Percentiles rank a stretch among this genome's conserved stretches.
Evolutionary conservation across 257 asterid species (phyloP).

Genomic region (Apocynum venetum): DNA sequence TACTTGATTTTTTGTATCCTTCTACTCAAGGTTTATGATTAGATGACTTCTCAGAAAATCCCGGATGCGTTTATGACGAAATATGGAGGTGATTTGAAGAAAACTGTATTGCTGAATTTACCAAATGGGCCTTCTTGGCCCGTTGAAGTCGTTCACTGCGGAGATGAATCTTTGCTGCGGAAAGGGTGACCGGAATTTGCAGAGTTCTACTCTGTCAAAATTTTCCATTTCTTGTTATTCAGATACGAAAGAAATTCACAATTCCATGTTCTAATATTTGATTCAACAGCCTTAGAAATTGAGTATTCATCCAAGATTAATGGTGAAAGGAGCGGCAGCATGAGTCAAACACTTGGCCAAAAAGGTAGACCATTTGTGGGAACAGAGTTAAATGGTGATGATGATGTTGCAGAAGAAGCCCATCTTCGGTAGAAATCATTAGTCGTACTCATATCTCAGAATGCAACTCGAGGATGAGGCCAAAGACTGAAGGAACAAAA

Average conservation of each 20-base stretch:
- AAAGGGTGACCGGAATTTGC: constrained; percentile 41
- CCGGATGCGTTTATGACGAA: constrained; percentile 27
- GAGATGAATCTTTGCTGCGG: constrained; percentile 23
- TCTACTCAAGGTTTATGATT: no score
- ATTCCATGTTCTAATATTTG: constrained; percentile 34
- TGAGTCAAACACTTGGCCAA: no score
- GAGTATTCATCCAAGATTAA: constrained; percentile 12
- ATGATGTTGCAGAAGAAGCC: no score
- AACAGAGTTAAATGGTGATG: no score
- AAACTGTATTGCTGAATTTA: constrained; percentile 27
- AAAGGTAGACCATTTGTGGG: no score
- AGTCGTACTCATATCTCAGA: no score
- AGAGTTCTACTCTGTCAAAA: constrained; percentile 21
- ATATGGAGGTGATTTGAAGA: constrained; percentile 23
- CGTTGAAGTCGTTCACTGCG: constrained; percentile 21
- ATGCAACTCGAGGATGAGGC: no score
- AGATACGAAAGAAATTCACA: constrained; percentile 15
- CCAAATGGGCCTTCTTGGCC: constrained; percentile 27
- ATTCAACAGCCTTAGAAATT: constrained; percentile 25
- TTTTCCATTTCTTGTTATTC: constrained; percentile 33
- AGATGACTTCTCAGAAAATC: constrained; percentile 27
- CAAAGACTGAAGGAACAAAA: no score
- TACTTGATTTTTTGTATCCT: no score
- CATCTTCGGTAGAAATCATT: no score
- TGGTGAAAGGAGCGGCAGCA: no score